phyloP scores from a whole-genome alignment of 805 yeast species.

The Pichia rugopelliculosa region DNA sequence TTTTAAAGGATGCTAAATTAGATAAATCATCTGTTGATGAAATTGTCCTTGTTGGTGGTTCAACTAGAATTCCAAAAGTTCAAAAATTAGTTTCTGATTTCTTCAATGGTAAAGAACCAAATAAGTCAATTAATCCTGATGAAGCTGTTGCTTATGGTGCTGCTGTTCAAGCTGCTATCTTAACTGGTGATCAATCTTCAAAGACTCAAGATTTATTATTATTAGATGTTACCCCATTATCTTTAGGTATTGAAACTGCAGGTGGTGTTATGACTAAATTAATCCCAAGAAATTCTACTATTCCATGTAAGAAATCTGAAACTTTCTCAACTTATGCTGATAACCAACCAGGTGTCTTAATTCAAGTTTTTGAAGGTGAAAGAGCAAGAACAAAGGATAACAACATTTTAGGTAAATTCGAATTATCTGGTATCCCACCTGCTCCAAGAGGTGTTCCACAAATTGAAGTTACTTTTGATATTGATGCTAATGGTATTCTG shows the following conservation, averaged over 20 bases:
- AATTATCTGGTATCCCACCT: constrained; percentile 63
- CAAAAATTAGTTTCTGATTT: constrained; percentile 93
- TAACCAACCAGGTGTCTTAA: constrained; percentile 77
- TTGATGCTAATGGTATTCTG: constrained; percentile 73
- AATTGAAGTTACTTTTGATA: constrained; percentile 66
- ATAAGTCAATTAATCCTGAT: constrained; percentile 95
- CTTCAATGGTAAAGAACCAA: constrained; percentile 97
- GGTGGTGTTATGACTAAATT: constrained; percentile 79
- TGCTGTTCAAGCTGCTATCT: constrained; percentile 95
- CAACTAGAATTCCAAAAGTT: constrained; percentile 96
- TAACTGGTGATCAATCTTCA: constrained; percentile 92
- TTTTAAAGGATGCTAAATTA: constrained; percentile 79
- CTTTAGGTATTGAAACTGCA: constrained; percentile 76
- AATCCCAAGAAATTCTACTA: constrained; percentile 69
- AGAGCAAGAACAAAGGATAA: constrained; percentile 72
- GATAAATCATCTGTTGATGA: constrained; percentile 89
- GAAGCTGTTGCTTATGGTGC: constrained; percentile 99
- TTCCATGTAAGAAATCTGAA: constrained; percentile 70
- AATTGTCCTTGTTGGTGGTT: constrained; percentile 95
- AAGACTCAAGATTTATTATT: constrained; percentile 92
- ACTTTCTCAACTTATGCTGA: constrained; percentile 76
- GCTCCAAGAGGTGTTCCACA: constrained; percentile 79
- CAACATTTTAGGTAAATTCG: constrained; percentile 68
- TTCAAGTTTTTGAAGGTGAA: constrained; percentile 77
- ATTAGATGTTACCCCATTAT: constrained; percentile 92